Evolutionary conservation across 257 asterid species (phyloP), one percentile per base, ranked within the genome.

Genomic region (Vinca minor): DNA sequence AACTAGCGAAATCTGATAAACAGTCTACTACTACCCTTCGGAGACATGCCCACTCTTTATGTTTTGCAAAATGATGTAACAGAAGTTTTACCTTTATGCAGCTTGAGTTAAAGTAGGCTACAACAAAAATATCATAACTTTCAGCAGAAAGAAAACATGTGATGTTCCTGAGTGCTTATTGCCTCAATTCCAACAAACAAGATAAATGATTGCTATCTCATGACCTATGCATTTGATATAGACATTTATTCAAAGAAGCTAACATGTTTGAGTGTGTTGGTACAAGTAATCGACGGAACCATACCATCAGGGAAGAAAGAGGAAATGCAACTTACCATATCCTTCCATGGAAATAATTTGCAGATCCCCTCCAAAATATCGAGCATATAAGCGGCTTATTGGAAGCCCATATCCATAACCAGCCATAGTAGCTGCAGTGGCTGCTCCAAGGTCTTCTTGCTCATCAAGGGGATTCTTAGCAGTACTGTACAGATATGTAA

Each of bases 291-390:
- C 39, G 44, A 31, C 11, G 62, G 48, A 65, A 14, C 31, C 34
- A 56, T 35, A 45, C 38, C 17, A 35, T 39, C 26, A 29, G 39
- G 6, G n/a, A n/a, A n/a, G n/a, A 4, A 4, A 4, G 35, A 56
- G 46, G 57, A 54, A 36, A 35, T 9, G 28, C 26, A 49, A 65
- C 81, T 7, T 80, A 86, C 98, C 98, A 65, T 91, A 88, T 78
- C 98, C 98, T 82, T 91, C 98, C 98, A 91, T 91, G 66, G 98
- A 88, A 72, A 88, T 91, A 55, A 91, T 85, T 70, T 88, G 96
- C 52, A 91, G 79, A 73, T 91, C 98, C 54, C 98, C 98, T 28
- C 98, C 98, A 56, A 91, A 91, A 71, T 91, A 91, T 65, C 85
- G 81, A 39, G 98, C 98, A 64, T 91, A 91, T 78, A 88, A 71